Evolutionary conservation across 176 grass and related monocot genomes (phyloP), one percentile per base, ranked within the genome.

Genomic region (Elaeis guineensis): DNA sequence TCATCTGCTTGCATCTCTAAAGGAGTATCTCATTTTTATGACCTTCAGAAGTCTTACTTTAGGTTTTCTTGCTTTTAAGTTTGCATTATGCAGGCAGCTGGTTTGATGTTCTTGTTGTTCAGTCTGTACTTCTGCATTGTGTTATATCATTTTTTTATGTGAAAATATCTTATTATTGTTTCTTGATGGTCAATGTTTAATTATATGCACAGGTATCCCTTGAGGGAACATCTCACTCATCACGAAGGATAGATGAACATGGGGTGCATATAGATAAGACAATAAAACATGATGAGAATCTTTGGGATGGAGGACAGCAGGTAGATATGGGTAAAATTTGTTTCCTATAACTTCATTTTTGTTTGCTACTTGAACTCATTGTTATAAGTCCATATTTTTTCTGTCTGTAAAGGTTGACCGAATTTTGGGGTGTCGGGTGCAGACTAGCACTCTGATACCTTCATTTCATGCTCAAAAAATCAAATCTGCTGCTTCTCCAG

Each of bases 361-460:
- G 21, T 15, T 58, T 54, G 25, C 54, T 69, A 70, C 25, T 54
- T 55, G 48, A 22, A 66, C 30, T n/a, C 61, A 50, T 62, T 23
- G 60, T 39, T 58, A 24, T 18, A 15, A 12, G 29, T 53, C 14
- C 72, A 19, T 54, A 54, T 52, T 48, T 48, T 14, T 69, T 69
- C 52, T 52, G 24, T 83, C 85, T 74, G 35, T 16, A 76, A 76
- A 98, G 93, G 93, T 98, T 63, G 82, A 98, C 67, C 87, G 93
- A 48, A 82, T 98, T 70, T 60, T 89, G 50, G 93, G 93, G 32
- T 92, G 93, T 63, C 84, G 93, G 51, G 71, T 89, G 61, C 75
- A 71, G 59, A 49, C 53, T 64, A 85, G 32, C 30, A 69, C 69
- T 76, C 71, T 62, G 63, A 79, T 72, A 20, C 65, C 62, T 57